Evolutionary conservation across 805 yeast species (phyloP).

Genomic region (Ogataea parapolymorpha): DNA sequence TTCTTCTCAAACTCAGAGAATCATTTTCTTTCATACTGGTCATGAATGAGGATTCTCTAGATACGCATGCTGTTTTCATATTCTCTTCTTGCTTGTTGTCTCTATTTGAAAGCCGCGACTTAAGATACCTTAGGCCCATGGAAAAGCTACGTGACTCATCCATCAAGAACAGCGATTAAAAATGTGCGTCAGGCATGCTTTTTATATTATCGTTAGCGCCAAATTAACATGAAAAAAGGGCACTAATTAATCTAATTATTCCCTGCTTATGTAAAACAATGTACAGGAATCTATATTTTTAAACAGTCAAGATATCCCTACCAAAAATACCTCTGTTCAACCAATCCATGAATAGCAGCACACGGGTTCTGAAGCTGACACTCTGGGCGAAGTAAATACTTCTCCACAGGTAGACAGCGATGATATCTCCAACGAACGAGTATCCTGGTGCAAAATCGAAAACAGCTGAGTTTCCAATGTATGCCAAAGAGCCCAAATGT

Average conservation of each 20-base stretch:
- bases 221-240: constrained; percentile 1
- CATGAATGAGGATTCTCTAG: constrained; percentile 2
- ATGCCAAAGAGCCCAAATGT: constrained; percentile 66
- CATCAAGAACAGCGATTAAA: constrained; percentile 4
- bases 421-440: constrained; percentile 59
- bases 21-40: constrained; percentile 14
- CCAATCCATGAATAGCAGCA: constrained; percentile 65
- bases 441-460: constrained; percentile 62
- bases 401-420: constrained; percentile 75
- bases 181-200: background rate
- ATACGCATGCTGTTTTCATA: constrained; percentile 4
- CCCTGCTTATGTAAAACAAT: constrained; percentile 3
- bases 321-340: constrained; percentile 57
- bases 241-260: background rate
- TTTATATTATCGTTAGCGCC: constrained; percentile 8
- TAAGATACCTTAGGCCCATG: constrained; percentile 23
- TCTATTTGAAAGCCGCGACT: constrained; percentile 21
- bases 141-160: constrained; percentile 23
- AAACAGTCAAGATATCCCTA: constrained; percentile 39
- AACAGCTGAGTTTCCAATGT: constrained; percentile 68
- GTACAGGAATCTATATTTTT: constrained; percentile 7
- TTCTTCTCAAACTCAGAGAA: constrained; percentile 7
- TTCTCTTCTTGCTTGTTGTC: constrained; percentile 10
- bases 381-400: constrained; percentile 67
- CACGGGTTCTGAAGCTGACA: constrained; percentile 62